phyloP scores from a whole-genome alignment of 257 asterid genomes.

The Lantana camara region DNA sequence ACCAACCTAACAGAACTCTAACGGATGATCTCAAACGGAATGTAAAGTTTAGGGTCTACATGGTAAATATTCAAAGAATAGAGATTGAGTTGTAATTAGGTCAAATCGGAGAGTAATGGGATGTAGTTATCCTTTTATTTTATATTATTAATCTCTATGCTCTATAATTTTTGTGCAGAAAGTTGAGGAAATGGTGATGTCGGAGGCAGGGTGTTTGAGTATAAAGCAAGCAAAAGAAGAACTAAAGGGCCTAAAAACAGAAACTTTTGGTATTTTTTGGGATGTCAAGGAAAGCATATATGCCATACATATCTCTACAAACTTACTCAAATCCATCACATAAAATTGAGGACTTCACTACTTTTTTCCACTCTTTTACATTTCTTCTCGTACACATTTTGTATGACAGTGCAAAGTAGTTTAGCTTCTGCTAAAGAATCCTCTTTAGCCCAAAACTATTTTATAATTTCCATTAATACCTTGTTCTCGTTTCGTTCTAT shows the following conservation, averaged over 20 bases:
- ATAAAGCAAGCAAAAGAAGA: constrained; percentile 78
- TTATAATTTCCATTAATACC: neutral
- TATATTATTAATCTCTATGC: no score
- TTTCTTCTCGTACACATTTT: constrained; percentile 61
- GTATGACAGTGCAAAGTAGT: constrained; percentile 36
- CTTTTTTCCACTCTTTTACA: constrained; percentile 36
- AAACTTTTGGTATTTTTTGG: constrained; percentile 35
- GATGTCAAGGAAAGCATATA: constrained; percentile 84
- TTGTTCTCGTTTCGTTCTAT: constrained; percentile 9
- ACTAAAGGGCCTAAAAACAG: constrained; percentile 23
- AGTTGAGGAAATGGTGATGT: constrained; percentile 15
- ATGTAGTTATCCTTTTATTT: no score
- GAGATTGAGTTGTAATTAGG: no score
- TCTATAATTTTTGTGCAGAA: constrained; percentile 6
- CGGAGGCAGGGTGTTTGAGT: constrained; percentile 65
- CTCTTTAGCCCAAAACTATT: constrained; percentile 24
- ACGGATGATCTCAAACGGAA: no score
- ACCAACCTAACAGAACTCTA: no score
- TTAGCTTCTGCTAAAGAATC: constrained; percentile 47
- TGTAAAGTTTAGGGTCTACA: no score
- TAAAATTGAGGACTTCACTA: constrained; percentile 20
- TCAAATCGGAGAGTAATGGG: no score
- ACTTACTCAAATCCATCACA: constrained; percentile 1
- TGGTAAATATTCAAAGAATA: no score
- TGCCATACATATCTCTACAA: constrained; percentile 34